Evolutionary conservation across 2,329 filamentous ascomycete genomes (phyloP).

Genomic region (Bipolaris victoriae): DNA sequence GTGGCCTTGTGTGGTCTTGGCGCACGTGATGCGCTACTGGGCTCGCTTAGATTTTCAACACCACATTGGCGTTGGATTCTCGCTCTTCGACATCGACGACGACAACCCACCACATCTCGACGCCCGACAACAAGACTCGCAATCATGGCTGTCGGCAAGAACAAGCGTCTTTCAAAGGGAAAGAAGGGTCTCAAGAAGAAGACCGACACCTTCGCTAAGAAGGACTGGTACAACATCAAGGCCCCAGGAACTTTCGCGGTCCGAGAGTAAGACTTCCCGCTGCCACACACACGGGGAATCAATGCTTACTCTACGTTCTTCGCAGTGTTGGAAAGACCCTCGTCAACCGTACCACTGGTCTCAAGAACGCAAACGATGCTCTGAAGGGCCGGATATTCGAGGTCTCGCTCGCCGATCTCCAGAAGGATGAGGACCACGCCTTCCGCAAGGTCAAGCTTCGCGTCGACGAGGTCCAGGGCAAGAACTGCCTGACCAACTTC

Average conservation of each 20-base stretch:
- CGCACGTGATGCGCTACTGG: constrained; percentile 18
- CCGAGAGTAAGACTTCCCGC: constrained; percentile 78
- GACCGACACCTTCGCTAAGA: constrained; percentile 97
- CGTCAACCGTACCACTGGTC: constrained; percentile 98
- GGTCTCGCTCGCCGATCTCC: constrained; percentile 97
- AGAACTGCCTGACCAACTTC: constrained; percentile 99
- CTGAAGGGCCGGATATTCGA: constrained; percentile 99
- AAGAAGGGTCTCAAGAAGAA: constrained; percentile 99
- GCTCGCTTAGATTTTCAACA: constrained; percentile 16
- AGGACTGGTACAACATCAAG: constrained; percentile 99
- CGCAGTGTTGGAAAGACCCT: constrained; percentile 98
- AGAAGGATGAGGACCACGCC: constrained; percentile 99
- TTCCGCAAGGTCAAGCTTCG: constrained; percentile 99
- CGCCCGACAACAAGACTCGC: constrained; percentile 57
- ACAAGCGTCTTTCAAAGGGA: constrained; percentile 99
- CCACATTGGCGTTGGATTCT: constrained; percentile 16
- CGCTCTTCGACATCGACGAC: constrained; percentile 38
- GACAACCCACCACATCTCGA: constrained; percentile 39
- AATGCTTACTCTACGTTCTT: constrained; percentile 38
- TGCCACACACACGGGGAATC: constrained; percentile 24
- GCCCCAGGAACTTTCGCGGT: constrained; percentile 94
- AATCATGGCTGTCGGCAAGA: constrained; percentile 90
- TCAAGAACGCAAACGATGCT: constrained; percentile 99
- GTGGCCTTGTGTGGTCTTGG: constrained; percentile 9
- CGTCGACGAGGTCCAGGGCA: constrained; percentile 98